Evolutionary conservation across 2,329 filamentous ascomycete genomes (phyloP).

Genomic region (Colletotrichum eleusines): DNA sequence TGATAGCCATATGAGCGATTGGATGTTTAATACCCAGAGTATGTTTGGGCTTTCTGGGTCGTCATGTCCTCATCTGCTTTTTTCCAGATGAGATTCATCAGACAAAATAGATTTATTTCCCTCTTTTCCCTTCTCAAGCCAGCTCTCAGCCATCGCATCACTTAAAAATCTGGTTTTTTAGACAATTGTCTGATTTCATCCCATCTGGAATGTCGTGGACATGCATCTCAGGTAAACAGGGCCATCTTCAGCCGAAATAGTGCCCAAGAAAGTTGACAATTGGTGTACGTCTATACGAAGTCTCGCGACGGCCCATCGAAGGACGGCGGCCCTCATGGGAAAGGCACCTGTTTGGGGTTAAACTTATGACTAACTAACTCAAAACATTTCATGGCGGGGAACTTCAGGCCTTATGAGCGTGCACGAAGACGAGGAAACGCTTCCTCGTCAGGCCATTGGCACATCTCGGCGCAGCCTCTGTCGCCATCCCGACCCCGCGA

Average conservation of each 20-base stretch:
- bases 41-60: too few relatives aligned
- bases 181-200: too few relatives aligned
- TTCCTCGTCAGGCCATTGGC: background rate
- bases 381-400: background rate
- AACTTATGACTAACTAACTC: too few relatives aligned
- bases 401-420: background rate
- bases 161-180: too few relatives aligned
- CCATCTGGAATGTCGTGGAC: background rate
- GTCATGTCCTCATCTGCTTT: background rate
- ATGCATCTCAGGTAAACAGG: background rate
- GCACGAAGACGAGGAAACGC: background rate
- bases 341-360: too few relatives aligned
- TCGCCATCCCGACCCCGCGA: slow-evolving; percentile 37
- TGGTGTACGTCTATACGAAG: too few relatives aligned
- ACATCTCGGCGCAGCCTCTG: slow-evolving; percentile 9
- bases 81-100: background rate
- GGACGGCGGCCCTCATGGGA: too few relatives aligned
- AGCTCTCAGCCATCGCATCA: too few relatives aligned
- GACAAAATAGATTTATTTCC: too few relatives aligned
- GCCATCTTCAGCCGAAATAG: background rate
- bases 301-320: too few relatives aligned
- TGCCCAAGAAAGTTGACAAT: background rate
- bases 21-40: too few relatives aligned
- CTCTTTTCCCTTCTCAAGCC: too few relatives aligned
- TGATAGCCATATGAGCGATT: background rate